Evolutionary conservation across 179 eudicot species (phyloP).

Genomic region (Beta macrorhiza): DNA sequence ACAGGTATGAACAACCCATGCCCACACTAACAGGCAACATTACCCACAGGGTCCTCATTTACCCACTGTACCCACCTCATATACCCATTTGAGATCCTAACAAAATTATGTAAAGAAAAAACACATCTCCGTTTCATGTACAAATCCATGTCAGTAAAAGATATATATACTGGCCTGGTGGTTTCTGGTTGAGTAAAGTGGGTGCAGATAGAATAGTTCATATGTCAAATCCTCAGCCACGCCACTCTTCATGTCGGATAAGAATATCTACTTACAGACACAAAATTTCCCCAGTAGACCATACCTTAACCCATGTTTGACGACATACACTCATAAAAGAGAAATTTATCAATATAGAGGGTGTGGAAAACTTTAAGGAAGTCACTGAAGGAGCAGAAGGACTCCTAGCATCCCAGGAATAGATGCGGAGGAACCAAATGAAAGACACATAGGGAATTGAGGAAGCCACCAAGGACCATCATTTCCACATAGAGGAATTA

Average conservation of each 20-base stretch:
- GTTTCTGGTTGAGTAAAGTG: background rate
- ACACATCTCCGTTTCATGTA: background rate
- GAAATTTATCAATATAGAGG: background rate
- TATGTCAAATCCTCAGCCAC: background rate
- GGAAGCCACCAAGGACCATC: background rate
- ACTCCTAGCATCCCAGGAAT: background rate
- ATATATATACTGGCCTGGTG: background rate
- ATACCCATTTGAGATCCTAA: background rate
- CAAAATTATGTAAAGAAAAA: background rate
- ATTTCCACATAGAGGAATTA: no score
- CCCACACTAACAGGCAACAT: background rate
- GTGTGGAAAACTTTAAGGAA: background rate
- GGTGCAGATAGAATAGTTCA: background rate
- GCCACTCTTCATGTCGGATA: background rate
- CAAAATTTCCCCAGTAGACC: background rate
- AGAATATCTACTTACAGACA: background rate
- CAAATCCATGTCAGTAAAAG: background rate
- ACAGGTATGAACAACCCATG: background rate
- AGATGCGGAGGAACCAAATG: background rate
- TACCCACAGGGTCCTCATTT: background rate
- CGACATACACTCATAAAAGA: background rate
- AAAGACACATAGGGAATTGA: background rate
- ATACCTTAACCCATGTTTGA: background rate
- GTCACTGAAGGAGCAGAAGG: background rate
- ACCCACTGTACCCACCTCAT: background rate